Conservation (phyloP, 805 yeast genomes). For the Saccharomycopsis schoenii region DNA sequence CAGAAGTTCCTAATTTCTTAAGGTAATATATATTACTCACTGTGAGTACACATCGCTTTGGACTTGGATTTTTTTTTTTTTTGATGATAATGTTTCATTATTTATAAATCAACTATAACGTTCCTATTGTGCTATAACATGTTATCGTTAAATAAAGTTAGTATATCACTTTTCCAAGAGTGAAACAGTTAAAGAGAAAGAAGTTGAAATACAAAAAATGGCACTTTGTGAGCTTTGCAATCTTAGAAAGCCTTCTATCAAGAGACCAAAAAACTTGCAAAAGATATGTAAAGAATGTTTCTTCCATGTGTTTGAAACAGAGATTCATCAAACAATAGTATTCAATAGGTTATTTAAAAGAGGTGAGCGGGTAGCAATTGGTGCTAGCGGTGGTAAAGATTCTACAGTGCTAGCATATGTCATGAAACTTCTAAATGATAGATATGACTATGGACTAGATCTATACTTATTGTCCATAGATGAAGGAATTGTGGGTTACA, state of each 20-base stretch:
- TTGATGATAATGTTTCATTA: background rate
- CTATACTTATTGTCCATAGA: slow-evolving; percentile 80
- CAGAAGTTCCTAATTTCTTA: no score
- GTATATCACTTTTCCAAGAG: background rate
- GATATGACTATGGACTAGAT: slow-evolving; percentile 80
- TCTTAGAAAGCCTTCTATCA: slow-evolving; percentile 72
- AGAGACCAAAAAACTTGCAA: slow-evolving; percentile 85
- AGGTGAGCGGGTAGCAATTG: slow-evolving; percentile 91
- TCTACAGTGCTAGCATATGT: slow-evolving; percentile 91
- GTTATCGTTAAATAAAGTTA: no score
- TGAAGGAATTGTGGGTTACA: slow-evolving; percentile 93
- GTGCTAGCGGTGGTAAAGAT: slow-evolving; percentile 98
- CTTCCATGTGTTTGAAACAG: slow-evolving; percentile 85
- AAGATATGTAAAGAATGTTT: slow-evolving; percentile 88
- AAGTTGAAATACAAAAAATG: background rate
- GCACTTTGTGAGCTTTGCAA: slow-evolving; percentile 70
- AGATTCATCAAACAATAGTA: slow-evolving; percentile 82
- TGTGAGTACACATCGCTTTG: background rate
- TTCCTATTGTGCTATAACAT: no score
- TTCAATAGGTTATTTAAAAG: slow-evolving; percentile 55
- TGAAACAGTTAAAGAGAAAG: background rate
- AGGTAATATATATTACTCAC: background rate
- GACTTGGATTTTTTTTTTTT: background rate
- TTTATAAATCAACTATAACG: no score
- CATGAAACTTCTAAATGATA: slow-evolving; percentile 75